Evolutionary conservation across 2,329 filamentous ascomycete genomes (phyloP), one percentile per base, ranked within the genome.

Genomic region (Sporothrix humicola): DNA sequence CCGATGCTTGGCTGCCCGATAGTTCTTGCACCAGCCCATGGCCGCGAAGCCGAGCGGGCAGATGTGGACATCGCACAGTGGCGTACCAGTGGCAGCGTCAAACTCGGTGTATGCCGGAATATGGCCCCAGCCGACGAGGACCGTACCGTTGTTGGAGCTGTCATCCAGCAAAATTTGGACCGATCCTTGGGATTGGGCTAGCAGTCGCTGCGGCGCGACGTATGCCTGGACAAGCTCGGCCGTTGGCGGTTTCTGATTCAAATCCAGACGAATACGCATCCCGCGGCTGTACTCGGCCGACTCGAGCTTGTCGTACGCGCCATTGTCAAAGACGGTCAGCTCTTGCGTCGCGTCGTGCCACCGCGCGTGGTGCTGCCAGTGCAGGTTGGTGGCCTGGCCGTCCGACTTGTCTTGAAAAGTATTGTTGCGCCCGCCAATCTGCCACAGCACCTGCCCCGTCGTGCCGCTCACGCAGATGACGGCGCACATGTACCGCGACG

Each of bases 321-420:
- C 81, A 77, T 87, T 87, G 78, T 87, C 85, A 77, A 84, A 87
- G 61, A 87, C 79, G 1, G 84, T 84, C 73, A 87, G 84, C 72
- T 84, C 71, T 59, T 37, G 52, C 20, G 71, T 66, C 0, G 15
- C 61, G 5, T 37, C 61, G 61, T 72, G 71, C 71, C 71, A 72
- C 20, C 31, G 37, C 0, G 71, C 84, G 75, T 86, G 82, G 76
- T 86, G 85, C 74, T 89, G 87, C 71, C 71, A 66, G 71, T 72
- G 61, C 17, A 46, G 10, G 50, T 68, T 72, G 50, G 71, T 68
- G n/a, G 71, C 71, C 48, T 58, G 17, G 59, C 71, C 71, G 37
- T 8, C 61, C 1, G 71, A 72, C n/a, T 66, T n/a, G 61, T 80
- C 81, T 56, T 79, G 79, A 72, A 87, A 87, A 72, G 83, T 81